Percentiles rank a stretch among this genome's conserved stretches.
These are phyloP conservation scores for Penicillium sp. DNA, from an alignment of 2,329 filamentous ascomycete genomes.

Conservation along the genomic window DNA sequence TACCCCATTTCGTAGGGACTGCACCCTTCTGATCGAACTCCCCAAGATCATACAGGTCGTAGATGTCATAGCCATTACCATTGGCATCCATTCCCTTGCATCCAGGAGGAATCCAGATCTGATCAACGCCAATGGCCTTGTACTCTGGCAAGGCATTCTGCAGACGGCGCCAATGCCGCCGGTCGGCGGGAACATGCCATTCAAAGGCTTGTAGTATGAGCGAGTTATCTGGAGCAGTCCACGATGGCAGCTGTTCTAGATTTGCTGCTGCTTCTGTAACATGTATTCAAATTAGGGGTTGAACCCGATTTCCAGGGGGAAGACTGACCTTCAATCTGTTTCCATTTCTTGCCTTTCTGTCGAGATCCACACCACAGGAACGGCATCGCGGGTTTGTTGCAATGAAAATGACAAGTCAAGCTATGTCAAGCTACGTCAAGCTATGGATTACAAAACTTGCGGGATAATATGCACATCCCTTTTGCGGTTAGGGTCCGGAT, in stretches of 20 bases:
- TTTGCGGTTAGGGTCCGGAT: not conserved
- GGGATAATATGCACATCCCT: not conserved
- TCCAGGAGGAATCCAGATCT: constrained; percentile 68
- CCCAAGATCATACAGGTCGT: constrained; percentile 69
- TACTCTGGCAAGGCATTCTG: constrained; percentile 54
- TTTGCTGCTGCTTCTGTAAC: constrained; percentile 19
- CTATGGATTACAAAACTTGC: not conserved
- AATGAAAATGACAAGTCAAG: not conserved
- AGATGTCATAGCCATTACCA: constrained; percentile 69
- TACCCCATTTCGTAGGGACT: constrained; percentile 67
- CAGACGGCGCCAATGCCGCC: constrained; percentile 63
- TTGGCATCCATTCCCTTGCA: constrained; percentile 64
- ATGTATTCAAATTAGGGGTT: not conserved
- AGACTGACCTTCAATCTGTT: constrained; percentile 5
- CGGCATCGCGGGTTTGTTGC: not conserved
- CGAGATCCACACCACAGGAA: constrained; percentile 7
- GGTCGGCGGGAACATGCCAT: constrained; percentile 67
- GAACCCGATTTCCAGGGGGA: not conserved
- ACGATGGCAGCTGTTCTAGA: constrained; percentile 32
- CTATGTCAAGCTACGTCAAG: not conserved
- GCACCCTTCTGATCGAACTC: constrained; percentile 71
- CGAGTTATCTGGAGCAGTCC: constrained; percentile 35
- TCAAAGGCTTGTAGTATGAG: constrained; percentile 71
- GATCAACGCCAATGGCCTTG: constrained; percentile 60
- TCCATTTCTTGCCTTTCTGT: constrained; percentile 1